These are phyloP conservation scores for Pilaira anomala DNA, from an alignment of 192 early-diverging fungal genomes.

Conservation along the genomic window DNA sequence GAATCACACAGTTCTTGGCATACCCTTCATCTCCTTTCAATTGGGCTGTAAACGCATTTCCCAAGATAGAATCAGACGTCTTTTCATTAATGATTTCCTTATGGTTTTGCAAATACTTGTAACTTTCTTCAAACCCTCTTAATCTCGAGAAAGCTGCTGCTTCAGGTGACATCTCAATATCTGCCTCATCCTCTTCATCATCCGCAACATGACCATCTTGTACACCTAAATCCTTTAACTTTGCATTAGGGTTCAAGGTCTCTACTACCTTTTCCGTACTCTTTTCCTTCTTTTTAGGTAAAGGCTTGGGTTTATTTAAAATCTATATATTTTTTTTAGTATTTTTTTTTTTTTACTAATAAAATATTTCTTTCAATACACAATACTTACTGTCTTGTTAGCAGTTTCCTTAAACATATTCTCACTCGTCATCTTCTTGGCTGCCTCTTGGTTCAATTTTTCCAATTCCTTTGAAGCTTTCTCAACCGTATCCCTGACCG, in stretches of 20 bases:
- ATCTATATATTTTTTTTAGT: neutral
- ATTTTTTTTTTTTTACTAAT: neutral
- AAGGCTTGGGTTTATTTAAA: constrained; percentile 18
- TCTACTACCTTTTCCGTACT: constrained; percentile 65
- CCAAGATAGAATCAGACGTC: constrained; percentile 81
- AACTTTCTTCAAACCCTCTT: constrained; percentile 56
- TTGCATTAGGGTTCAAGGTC: constrained; percentile 55
- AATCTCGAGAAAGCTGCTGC: constrained; percentile 57
- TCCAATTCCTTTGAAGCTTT: constrained; percentile 42
- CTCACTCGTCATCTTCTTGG: constrained; percentile 68
- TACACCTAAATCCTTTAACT: constrained; percentile 33
- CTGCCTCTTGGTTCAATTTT: constrained; percentile 57
- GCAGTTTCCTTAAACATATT: constrained; percentile 63
- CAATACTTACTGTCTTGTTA: constrained; percentile 54
- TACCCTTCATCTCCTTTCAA: constrained; percentile 65
- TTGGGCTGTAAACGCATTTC: constrained; percentile 76
- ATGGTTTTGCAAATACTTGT: constrained; percentile 66
- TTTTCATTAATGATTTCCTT: constrained; percentile 65
- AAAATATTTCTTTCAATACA: no score
- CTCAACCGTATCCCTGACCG: constrained; percentile 8
- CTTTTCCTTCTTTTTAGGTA: constrained; percentile 38
- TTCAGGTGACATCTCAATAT: constrained; percentile 50
- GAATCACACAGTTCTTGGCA: constrained; percentile 74
- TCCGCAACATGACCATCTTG: constrained; percentile 23
- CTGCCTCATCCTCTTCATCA: constrained; percentile 57